Evolutionary conservation across 805 yeast species (phyloP), one percentile per base, ranked within the genome.

Genomic region (Sporopachydermia lactativora): DNA sequence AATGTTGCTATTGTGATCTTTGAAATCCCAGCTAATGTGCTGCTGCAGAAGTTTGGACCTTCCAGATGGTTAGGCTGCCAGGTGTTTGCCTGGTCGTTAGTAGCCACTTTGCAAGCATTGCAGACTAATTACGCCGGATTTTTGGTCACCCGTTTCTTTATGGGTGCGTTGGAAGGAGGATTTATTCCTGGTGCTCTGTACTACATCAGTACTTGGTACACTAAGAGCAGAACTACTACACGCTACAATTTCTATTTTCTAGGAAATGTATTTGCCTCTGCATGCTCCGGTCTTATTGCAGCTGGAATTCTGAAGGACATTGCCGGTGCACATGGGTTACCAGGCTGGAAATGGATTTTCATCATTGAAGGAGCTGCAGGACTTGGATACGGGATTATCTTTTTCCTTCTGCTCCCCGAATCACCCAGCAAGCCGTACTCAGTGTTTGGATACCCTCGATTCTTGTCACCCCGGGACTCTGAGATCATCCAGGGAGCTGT

Each of bases 331-430:
- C 59, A 60, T 40, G 71, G 71, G 5, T 45, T 65, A 35, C 47
- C 50, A 4, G 59, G 70, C 8, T 71, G 75, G 76, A 60, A 65
- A 49, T 70, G 74, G 71, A 57, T 70, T 35, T 71, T 69, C 46
- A 61, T 71, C 41, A 60, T 70, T 45, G 73, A 70, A 45, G 75
- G 73, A 34, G 49, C 58, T 3, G 49, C 62, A 38, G 57, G 64
- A 5, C 45, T 56, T 17, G 53, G 51, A 17, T 47, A 52, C 17
- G 54, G 58, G 3, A 28, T 51, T 18, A 38, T 65, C 11, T 54
- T 66, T 19, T 61, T 54, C 41, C 57, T 68, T 46, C 52, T 64
- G 35, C 60, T 71, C 42, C 70, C 74, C n/a, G 73, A 70, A 24
- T 24, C 31, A 8, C 13, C 31, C n/a, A 24, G 31, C n/a, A 8